Conservation (phyloP, 2,329 filamentous ascomycete species). For the Colletotrichum australisinense region DNA sequence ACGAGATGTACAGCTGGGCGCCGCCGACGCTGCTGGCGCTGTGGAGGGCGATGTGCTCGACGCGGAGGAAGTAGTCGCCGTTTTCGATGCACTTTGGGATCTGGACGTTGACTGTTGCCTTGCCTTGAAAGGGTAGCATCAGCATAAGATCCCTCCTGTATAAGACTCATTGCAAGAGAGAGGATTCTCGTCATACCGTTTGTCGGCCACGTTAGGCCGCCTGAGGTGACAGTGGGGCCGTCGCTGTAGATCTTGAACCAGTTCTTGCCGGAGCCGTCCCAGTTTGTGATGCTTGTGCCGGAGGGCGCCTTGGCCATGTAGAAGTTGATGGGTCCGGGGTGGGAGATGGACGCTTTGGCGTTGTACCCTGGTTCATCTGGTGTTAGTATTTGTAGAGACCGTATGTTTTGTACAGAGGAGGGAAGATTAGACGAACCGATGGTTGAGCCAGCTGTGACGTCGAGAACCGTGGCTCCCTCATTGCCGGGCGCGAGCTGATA, state of each 20-base stretch:
- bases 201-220: constrained; percentile 53
- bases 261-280: constrained; percentile 50
- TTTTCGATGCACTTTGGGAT: constrained; percentile 57
- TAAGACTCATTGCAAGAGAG: neutral
- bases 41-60: constrained; percentile 62
- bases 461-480: constrained; percentile 55
- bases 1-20: constrained; percentile 59
- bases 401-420: too few species aligned
- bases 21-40: constrained; percentile 51
- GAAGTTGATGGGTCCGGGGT: constrained; percentile 54
- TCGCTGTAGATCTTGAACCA: constrained; percentile 60
- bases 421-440: constrained; percentile 28
- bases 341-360: constrained; percentile 53
- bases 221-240: constrained; percentile 48
- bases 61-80: constrained; percentile 61
- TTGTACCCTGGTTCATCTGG: constrained; percentile 39
- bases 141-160: neutral
- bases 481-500: constrained; percentile 57
- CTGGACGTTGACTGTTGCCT: constrained; percentile 49
- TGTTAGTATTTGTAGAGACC: neutral
- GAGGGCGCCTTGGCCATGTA: constrained; percentile 51
- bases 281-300: constrained; percentile 45
- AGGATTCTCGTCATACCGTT: constrained; percentile 41
- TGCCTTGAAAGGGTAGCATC: constrained; percentile 36
- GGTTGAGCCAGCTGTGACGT: constrained; percentile 39